Base-by-base conservation (phyloP, 2,329 filamentous ascomycete species). In the Phialophora chinensis region DNA sequence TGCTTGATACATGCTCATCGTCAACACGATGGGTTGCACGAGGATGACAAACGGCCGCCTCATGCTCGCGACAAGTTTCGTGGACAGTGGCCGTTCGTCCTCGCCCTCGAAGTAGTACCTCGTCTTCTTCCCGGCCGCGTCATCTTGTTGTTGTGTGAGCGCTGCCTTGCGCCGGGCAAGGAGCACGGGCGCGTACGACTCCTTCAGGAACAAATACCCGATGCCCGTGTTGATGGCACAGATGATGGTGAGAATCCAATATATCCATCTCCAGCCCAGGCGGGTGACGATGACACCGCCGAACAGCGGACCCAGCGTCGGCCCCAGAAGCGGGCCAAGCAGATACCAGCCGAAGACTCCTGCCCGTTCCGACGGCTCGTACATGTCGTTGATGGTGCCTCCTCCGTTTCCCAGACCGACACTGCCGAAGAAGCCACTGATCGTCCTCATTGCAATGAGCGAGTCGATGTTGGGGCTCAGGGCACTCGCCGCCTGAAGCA, bases 101-200 rank as follows among this genome's bases (percentile, higher is more conserved):
- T 71, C 66, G 27, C 67, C 67, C 5, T 70, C 67, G 58, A 69
- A 69, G 25, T 60, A 54, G 42, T 69, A 70, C 27, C 66, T 68
- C 44, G 29, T 61, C 14, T 56, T 65, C 42, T 61, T 54, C 11
- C 52, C 62, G 4, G 35, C 62, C n/a, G 50, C 17, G 4, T 81
- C 77, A 57, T 83, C 80, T 11, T 78, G 78, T n/a, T 49, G 78
- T n/a, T 56, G 60, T 23, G 29, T 25, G 0, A 85, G 79, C 29
- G 79, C 74, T 59, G 83, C 84, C 75, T 86, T 88, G 72, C 82
- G 79, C 47, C 79, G 77, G 12, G 77, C 77, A 1, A 90, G 83
- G 1, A 91, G 81, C 7, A 85, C 83, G 0, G 88, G 86, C 0
- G 82, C 83, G 74, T 88, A 89, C 0, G 87, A 88, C 73, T 90